Evolutionary conservation across 495 filamentous ascomycete genomes (phyloP), one percentile per base, ranked within the genome.

Genomic region (Schizothecium vesticola): DNA sequence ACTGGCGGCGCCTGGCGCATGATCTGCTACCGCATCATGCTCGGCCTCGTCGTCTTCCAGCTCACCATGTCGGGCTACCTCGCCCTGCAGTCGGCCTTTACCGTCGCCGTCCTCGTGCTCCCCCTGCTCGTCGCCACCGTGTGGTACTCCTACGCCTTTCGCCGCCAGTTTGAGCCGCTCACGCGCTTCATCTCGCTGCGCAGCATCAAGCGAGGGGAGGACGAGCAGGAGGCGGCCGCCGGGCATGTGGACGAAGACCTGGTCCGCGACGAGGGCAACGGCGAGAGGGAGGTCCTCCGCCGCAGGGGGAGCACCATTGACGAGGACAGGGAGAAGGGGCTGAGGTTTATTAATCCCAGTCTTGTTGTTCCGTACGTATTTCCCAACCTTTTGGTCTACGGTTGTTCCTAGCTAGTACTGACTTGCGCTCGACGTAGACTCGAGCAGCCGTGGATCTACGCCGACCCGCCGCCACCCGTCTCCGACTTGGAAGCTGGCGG

Each of bases 1-100:
- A 97, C 95, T 0, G 96, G 96, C 31, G 87, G 88, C 67, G 93
- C 93, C 2, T 99, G 96, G 96, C 86, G 89, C 23, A 95, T 98
- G 83, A 96, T 97, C 51, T 97, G 94, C 79, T 92, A 93, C 69
- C 89, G 96, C 22, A 82, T 97, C 28, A 84, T 96, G 28, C 79
- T 97, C 33, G 96, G 95, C 1, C 76, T 97, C 16, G 79, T 93
- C 19, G 85, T 97, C 33, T 97, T 96, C 75, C 94, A 99, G 73
- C 75, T 97, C 25, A 90, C 94, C 43, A 96, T 96, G 86, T 91
- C 93, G 13, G 95, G 94, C 2, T 88, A 92, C 56, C 82, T 99
- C 23, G 92, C 92, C 11, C 78, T 94, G n/a, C 85, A 86, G 28
- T 75, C 82, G 51, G 91, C 90, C 0, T 91, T 92, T 65, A 87